Base-by-base conservation (phyloP, 192 early-diverging fungal genomes). In the Geranomyces variabilis region DNA sequence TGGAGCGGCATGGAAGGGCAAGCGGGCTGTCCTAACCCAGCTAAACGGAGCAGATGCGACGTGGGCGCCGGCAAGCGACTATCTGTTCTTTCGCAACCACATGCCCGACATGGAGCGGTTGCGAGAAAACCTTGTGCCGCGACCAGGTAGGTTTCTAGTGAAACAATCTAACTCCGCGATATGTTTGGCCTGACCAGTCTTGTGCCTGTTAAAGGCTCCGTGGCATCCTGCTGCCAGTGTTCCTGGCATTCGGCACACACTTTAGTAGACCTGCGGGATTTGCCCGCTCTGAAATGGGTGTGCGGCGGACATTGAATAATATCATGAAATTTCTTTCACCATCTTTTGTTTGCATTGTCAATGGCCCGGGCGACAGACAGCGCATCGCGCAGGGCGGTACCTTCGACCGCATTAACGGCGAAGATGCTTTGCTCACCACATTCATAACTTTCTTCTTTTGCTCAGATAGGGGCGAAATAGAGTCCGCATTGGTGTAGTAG, bases 61-160 rank as follows among this genome's bases (percentile, higher is more conserved):
- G 36, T 75, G 73, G 73, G 59, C n/a, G 19, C 29, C 30, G 14
- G 29, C 43, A n/a, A 46, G 41, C 9, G 73, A 75, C 48, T 75
- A 75, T 41, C 67, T 75, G 21, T 75, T 75, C 51, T 69, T 75
- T 57, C 65, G 73, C 28, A 75, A 75, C 13, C 53, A 75, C 49
- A 75, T 75, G 73, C 73, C 73, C 1, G 66, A 75, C 41, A 53
- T n/a, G 0, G 48, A 57, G 30, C 70, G 61, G 46, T 29, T 75
- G 36, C 57, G 44, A 33, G 67, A 75, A 21, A 68, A 62, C 22
- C 45, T 75, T 2, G n/a, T 41, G 22, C 33, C 30, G n/a, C 62
- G 21, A 30, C 17, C 17, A 26, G 58, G 17, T 19, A 60, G 19
- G 51, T 26, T 8, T n/a, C 51, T 3, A 8, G 28, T 26, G 31